Evolutionary conservation across 495 filamentous ascomycete genomes (phyloP), one percentile per base, ranked within the genome.

Genomic region (Evernia prunastri): DNA sequence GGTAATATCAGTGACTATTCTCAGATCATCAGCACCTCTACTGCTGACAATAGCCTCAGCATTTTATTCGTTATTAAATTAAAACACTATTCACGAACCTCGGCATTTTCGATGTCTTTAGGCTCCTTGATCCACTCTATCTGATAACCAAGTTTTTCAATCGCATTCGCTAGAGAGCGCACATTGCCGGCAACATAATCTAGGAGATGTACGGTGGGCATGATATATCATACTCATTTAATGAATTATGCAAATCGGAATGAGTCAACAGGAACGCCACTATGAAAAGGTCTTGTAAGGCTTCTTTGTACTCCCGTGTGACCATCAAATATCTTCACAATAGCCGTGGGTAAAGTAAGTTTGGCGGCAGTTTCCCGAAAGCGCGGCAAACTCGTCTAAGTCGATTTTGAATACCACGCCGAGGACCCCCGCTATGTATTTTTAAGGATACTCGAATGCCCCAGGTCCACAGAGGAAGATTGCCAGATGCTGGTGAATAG

Each of bases 141-240:
- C 60, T 86, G 84, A 73, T 92, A 97, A 63, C 95, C 94, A 61
- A 91, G 78, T 75, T 90, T 91, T 74, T 98, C 93, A 71, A 98
- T 95, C 67, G 94, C 94, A 78, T 98, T 98, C 72, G 91, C 92
- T 68, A 98, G 82, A 56, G 91, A 96, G 58, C 94, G 88, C 63
- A 97, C 85, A 77, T 98, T 98, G 66, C 94, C 94, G 39, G 86
- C 86, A 42, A 88, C 86, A 69, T 88, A 88, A 74, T 97, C 92
- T 42, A 98, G 85, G 58, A 98, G 80, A 79, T 98, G 88, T 61
- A 97, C 94, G 20, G 83, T 92, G 42, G 92, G 88, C 92, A 96
- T 96, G 51, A 59, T 65, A 23, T 35, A 60, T 51, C 39, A 60
- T 43, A 27, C 45, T 66, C 43, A 20, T 17, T 49, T 40, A 36